These are phyloP conservation scores for Penicillium sp. DNA, from an alignment of 2,329 filamentous ascomycete genomes.

Conservation along the genomic window DNA sequence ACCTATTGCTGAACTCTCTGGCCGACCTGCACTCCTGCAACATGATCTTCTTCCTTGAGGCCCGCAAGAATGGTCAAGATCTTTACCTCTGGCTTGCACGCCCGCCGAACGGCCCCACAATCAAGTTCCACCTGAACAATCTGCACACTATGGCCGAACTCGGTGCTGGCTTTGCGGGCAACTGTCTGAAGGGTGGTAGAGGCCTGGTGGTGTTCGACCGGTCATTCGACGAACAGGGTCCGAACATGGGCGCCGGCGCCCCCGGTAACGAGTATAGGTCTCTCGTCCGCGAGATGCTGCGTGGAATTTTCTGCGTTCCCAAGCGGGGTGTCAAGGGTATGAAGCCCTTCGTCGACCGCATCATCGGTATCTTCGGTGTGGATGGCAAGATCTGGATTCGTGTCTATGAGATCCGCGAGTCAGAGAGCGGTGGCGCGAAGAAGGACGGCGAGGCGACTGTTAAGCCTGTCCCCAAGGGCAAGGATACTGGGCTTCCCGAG, in stretches of 20 bases:
- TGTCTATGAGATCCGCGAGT: slow-evolving; percentile 90
- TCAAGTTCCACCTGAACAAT: slow-evolving; percentile 60
- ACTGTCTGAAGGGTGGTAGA: slow-evolving; percentile 91
- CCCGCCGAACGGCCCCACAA: slow-evolving; percentile 78
- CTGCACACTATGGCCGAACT: slow-evolving; percentile 97
- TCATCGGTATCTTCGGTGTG: slow-evolving; percentile 88
- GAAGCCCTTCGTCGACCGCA: slow-evolving; percentile 95
- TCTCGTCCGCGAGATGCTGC: slow-evolving; percentile 80
- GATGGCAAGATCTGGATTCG: slow-evolving; percentile 96
- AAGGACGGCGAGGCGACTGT: slow-evolving; percentile 49
- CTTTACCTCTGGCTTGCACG: slow-evolving; percentile 93
- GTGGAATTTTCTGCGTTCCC: slow-evolving; percentile 90
- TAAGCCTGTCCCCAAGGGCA: slow-evolving; percentile 47
- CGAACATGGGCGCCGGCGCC: slow-evolving; percentile 74
- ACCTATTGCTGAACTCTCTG: slow-evolving; percentile 76
- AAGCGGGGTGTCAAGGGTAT: slow-evolving; percentile 78
- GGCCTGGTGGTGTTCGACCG: slow-evolving; percentile 91
- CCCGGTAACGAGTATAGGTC: slow-evolving; percentile 49
- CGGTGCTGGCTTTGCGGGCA: slow-evolving; percentile 80
- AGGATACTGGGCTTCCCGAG: slow-evolving; percentile 66
- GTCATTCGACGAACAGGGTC: slow-evolving; percentile 74
- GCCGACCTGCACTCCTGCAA: slow-evolving; percentile 88
- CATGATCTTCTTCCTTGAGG: slow-evolving; percentile 93
- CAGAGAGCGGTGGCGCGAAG: slow-evolving; percentile 62
- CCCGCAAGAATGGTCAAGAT: slow-evolving; percentile 84